phyloP scores from a whole-genome alignment of 2,329 filamentous ascomycete genomes.

The Aspergillus floridensis region DNA sequence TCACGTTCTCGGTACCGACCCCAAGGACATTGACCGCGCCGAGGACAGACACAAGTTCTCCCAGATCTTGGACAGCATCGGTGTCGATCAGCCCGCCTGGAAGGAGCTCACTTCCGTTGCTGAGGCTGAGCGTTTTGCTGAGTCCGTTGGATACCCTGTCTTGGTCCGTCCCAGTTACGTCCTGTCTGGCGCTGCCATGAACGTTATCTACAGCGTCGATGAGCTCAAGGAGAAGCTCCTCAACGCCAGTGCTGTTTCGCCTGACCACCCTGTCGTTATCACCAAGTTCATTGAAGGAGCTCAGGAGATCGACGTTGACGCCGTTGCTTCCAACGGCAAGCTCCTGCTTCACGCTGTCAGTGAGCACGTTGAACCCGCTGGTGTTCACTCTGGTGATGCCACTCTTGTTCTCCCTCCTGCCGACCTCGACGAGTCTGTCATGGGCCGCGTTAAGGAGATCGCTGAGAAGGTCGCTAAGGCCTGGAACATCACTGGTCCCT shows the following conservation, averaged over 20 bases:
- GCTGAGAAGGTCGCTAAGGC: slow-evolving; percentile 94
- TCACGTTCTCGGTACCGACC: slow-evolving; percentile 88
- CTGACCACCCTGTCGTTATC: slow-evolving; percentile 96
- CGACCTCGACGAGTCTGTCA: slow-evolving; percentile 71
- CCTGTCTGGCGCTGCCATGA: slow-evolving; percentile 97
- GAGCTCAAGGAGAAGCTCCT: slow-evolving; percentile 94
- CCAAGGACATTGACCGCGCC: slow-evolving; percentile 92
- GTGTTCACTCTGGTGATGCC: slow-evolving; percentile 96
- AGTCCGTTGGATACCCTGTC: slow-evolving; percentile 86
- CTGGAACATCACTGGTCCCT: slow-evolving; percentile 95
- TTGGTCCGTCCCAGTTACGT: slow-evolving; percentile 94
- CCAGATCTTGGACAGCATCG: slow-evolving; percentile 92
- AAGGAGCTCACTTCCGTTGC: slow-evolving; percentile 90
- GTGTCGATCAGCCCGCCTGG: slow-evolving; percentile 95
- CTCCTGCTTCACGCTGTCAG: slow-evolving; percentile 88
- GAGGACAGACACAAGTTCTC: slow-evolving; percentile 99
- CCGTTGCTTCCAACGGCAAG: slow-evolving; percentile 80
- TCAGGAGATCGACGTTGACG: slow-evolving; percentile 94
- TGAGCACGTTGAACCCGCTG: slow-evolving; percentile 94
- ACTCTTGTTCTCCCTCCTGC: slow-evolving; percentile 88
- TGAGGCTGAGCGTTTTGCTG: slow-evolving; percentile 83
- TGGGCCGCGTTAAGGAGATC: slow-evolving; percentile 90
- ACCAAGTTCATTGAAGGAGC: slow-evolving; percentile 98
- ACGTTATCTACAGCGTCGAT: slow-evolving; percentile 81
- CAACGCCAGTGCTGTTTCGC: slow-evolving; percentile 84